Evolutionary conservation across 148 eudicot species (phyloP).

Genomic region (Camellia lanceoleosa): DNA sequence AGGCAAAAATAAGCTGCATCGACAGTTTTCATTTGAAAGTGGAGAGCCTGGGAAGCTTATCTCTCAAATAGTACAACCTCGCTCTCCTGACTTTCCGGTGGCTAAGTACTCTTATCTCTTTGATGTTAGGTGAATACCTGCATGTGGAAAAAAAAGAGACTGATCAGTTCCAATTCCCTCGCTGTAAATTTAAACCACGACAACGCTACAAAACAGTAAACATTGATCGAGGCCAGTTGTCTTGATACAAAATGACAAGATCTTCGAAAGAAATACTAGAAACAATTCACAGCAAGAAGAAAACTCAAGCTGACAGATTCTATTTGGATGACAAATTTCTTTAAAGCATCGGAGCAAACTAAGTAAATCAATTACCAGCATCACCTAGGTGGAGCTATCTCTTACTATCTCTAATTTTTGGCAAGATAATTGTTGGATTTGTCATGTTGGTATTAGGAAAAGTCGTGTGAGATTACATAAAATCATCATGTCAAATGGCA

Average conservation of each 20-base stretch:
- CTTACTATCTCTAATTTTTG: background rate
- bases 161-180: background rate
- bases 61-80: conserved; percentile 79
- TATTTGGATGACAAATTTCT: background rate
- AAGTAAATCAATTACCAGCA: background rate
- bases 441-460: too few relatives aligned
- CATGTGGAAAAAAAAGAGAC: conserved; percentile 5
- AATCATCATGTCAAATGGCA: too few relatives aligned
- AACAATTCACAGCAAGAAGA: background rate
- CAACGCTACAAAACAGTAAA: background rate
- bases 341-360: background rate
- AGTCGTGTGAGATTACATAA: background rate
- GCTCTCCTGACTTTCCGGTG: conserved; percentile 96
- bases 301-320: background rate
- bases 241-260: background rate
- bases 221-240: background rate
- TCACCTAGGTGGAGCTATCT: background rate
- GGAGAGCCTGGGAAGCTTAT: conserved; percentile 90
- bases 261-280: background rate
- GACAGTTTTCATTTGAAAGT: conserved; percentile 61
- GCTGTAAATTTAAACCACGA: too few relatives aligned
- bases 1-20: background rate
- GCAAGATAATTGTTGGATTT: background rate
- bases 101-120: conserved; percentile 67
- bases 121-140: conserved; percentile 90